phyloP scores from a whole-genome alignment of 768 basidiomycete genomes.

The Pleurotus platypus region DNA sequence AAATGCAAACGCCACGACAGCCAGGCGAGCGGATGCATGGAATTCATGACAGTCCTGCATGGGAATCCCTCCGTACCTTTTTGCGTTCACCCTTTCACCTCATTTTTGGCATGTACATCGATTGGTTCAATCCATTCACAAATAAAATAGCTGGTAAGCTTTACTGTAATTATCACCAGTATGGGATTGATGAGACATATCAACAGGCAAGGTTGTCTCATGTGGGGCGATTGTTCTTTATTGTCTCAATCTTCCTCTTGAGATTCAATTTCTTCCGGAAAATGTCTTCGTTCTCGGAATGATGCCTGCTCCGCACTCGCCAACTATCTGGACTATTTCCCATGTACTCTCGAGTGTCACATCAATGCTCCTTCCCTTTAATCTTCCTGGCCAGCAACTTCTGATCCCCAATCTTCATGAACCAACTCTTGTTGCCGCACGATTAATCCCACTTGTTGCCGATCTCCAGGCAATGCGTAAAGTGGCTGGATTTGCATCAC shows the following conservation, averaged over 20 bases:
- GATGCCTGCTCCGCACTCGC: constrained; percentile 27
- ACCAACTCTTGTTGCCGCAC: constrained; percentile 11
- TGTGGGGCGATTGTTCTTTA: constrained; percentile 25
- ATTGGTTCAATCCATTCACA: constrained; percentile 40
- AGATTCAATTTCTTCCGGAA: constrained; percentile 23
- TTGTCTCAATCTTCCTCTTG: constrained; percentile 30
- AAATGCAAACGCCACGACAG: background rate
- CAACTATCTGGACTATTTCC: constrained; percentile 15
- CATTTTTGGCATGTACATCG: constrained; percentile 25
- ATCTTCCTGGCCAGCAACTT: constrained; percentile 8
- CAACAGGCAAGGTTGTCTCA: constrained; percentile 15
- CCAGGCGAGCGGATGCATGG: constrained; percentile 14
- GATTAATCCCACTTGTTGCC: constrained; percentile 18
- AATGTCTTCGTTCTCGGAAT: constrained; percentile 29
- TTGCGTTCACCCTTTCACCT: constrained; percentile 13
- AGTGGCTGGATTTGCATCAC: constrained; percentile 16
- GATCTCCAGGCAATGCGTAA: constrained; percentile 21
- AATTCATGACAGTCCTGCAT: constrained; percentile 25
- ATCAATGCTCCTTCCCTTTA: constrained; percentile 10
- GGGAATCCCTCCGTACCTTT: constrained; percentile 13
- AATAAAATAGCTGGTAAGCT: constrained; percentile 23
- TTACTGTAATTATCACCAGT: background rate
- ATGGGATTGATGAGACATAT: background rate
- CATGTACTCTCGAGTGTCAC: constrained; percentile 17
- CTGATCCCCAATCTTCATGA: constrained; percentile 12